phyloP scores from a whole-genome alignment of 2,329 filamentous ascomycete species.

The Beauveria varroae region DNA sequence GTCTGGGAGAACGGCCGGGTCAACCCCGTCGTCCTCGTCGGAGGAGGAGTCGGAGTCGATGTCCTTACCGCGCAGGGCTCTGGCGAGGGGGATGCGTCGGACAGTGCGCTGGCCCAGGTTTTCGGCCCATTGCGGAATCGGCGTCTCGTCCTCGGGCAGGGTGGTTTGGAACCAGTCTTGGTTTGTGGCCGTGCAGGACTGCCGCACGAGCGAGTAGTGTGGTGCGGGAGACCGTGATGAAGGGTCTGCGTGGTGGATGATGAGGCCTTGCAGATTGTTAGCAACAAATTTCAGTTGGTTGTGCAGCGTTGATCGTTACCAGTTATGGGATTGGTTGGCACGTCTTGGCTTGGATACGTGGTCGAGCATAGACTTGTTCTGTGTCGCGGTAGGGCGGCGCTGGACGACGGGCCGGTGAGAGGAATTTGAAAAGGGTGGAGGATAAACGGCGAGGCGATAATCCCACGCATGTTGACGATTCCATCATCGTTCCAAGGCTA shows the following conservation, averaged over 20 bases:
- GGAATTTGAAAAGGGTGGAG: slow-evolving; percentile 44
- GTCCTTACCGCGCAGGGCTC: slow-evolving; percentile 31
- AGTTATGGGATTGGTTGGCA: slow-evolving; percentile 38
- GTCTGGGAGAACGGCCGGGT: not conserved
- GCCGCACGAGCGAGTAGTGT: slow-evolving; percentile 43
- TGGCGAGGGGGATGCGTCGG: slow-evolving; percentile 36
- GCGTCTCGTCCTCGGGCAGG: slow-evolving; percentile 21
- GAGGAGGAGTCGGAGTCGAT: slow-evolving; percentile 26
- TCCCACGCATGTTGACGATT: slow-evolving; percentile 39
- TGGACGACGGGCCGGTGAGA: slow-evolving; percentile 23
- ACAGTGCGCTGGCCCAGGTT: slow-evolving; percentile 37
- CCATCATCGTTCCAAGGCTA: slow-evolving; percentile 36
- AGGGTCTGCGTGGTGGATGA: slow-evolving; percentile 31
- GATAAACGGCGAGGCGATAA: slow-evolving; percentile 45
- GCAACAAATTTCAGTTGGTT: not conserved
- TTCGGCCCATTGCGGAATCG: slow-evolving; percentile 38
- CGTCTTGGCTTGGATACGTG: slow-evolving; percentile 30
- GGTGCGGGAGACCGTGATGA: slow-evolving; percentile 26
- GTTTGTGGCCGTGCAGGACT: slow-evolving; percentile 44
- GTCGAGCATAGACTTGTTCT: slow-evolving; percentile 38
- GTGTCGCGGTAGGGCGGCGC: slow-evolving; percentile 26
- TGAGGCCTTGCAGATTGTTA: slow-evolving; percentile 33
- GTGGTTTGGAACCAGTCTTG: slow-evolving; percentile 48
- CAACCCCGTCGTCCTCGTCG: slow-evolving; percentile 18
- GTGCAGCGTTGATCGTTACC: slow-evolving; percentile 24